Conservation (phyloP, 2,329 filamentous ascomycete species). For the Pleoardoris graminearum region DNA sequence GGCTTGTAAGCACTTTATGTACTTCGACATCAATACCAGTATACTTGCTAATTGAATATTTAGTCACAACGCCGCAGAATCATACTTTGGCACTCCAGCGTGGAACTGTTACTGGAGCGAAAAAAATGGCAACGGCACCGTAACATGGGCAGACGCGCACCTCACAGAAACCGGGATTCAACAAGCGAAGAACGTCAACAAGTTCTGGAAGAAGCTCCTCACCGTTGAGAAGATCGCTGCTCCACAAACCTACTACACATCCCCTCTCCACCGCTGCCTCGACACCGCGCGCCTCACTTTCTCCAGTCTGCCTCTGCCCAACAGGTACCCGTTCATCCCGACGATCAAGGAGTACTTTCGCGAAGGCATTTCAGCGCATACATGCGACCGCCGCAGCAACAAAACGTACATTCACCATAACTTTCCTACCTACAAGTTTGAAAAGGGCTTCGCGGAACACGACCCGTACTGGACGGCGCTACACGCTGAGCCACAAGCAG, state of each 20-base stretch:
- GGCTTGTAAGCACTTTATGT: conserved; percentile 56
- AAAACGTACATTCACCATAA: conserved; percentile 57
- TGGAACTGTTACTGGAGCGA: conserved; percentile 74
- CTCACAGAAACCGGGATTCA: conserved; percentile 61
- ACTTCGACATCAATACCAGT: too few relatives aligned
- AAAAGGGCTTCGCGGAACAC: conserved; percentile 63
- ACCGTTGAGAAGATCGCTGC: conserved; percentile 56
- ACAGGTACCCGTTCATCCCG: conserved; percentile 58
- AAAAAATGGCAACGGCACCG: conserved; percentile 65
- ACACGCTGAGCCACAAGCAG: conserved; percentile 53
- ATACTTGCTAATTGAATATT: not conserved
- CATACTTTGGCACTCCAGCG: conserved; percentile 67
- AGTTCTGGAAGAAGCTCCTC: conserved; percentile 63
- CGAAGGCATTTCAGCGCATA: conserved; percentile 69
- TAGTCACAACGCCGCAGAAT: conserved; percentile 65
- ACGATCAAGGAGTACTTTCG: conserved; percentile 67
- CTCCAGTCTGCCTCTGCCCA: conserved; percentile 56
- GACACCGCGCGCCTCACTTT: conserved; percentile 67
- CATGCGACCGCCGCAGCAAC: conserved; percentile 65
- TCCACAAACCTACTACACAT: conserved; percentile 67
- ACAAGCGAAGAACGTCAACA: conserved; percentile 62
- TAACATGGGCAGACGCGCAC: conserved; percentile 64
- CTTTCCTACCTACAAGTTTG: conserved; percentile 61
- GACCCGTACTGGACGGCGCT: conserved; percentile 58
- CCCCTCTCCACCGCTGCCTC: conserved; percentile 65